Conservation (phyloP, 2,329 filamentous ascomycete species). For the Metarhizium anisopliae region DNA sequence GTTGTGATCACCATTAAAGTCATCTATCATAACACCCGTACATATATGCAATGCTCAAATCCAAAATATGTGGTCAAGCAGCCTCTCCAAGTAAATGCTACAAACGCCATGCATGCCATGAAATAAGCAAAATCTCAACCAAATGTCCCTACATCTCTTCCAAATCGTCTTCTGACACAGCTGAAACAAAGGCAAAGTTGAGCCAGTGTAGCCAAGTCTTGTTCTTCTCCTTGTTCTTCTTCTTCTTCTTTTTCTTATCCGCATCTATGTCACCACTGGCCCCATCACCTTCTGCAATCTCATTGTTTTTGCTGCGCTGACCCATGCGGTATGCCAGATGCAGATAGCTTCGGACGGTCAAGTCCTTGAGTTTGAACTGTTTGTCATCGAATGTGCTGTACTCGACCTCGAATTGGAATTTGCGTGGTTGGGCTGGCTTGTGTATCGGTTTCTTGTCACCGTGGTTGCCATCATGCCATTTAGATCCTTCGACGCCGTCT, state of each 20-base stretch:
- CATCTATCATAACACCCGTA: background rate
- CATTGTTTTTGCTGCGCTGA: conserved; percentile 10
- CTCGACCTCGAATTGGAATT: conserved; percentile 71
- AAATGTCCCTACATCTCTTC: conserved; percentile 28
- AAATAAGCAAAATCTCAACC: background rate
- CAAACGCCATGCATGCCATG: conserved; percentile 7
- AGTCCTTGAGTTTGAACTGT: conserved; percentile 65
- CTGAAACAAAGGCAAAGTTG: conserved; percentile 69
- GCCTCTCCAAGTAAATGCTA: background rate
- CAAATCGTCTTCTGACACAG: conserved; percentile 57
- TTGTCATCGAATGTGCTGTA: conserved; percentile 77
- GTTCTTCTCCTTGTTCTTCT: conserved; percentile 47
- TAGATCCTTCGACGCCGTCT: conserved; percentile 22
- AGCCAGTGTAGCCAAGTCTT: conserved; percentile 74
- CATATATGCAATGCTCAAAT: background rate
- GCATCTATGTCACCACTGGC: conserved; percentile 10
- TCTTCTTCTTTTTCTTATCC: conserved; percentile 34
- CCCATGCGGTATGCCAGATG: conserved; percentile 74
- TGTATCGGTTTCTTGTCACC: conserved; percentile 43
- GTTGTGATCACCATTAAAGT: conserved; percentile 3
- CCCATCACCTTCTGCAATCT: background rate
- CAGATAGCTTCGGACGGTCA: conserved; percentile 77
- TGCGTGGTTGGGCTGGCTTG: conserved; percentile 46
- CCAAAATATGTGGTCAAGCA: background rate
- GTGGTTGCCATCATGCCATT: conserved; percentile 58